These are phyloP conservation scores for Scleromitrula shiraiana DNA, from an alignment of 2,329 filamentous ascomycete species.

Conservation along the genomic window DNA sequence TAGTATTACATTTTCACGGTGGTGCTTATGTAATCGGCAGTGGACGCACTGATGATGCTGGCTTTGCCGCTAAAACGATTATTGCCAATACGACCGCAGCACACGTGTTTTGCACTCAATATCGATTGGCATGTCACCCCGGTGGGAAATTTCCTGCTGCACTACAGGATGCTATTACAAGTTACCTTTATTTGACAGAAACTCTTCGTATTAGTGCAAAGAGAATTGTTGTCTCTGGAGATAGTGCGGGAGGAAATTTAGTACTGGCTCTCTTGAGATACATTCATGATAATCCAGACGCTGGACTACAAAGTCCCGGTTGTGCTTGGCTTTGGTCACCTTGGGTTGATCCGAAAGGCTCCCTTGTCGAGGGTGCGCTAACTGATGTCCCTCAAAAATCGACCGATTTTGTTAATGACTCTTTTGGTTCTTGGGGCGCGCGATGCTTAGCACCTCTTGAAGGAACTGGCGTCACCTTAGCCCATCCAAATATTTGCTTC, in stretches of 20 bases:
- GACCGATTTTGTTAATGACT: conserved; percentile 35
- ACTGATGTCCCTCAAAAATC: conserved; percentile 12
- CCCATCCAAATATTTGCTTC: conserved; percentile 34
- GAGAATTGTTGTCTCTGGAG: conserved; percentile 39
- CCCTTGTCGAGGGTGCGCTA: conserved; percentile 21
- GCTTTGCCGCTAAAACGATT: conserved; percentile 30
- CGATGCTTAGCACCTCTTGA: conserved; percentile 26
- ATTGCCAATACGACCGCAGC: conserved; percentile 32
- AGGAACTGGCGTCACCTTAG: conserved; percentile 18
- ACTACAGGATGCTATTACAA: conserved; percentile 40
- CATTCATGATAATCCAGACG: conserved; percentile 31
- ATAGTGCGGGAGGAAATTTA: conserved; percentile 43
- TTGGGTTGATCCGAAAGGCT: conserved; percentile 32
- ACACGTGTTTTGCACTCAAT: conserved; percentile 38
- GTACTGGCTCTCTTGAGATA: conserved; percentile 39
- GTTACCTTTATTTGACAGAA: conserved; percentile 37
- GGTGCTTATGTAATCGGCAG: conserved; percentile 40
- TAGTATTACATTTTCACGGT: conserved; percentile 42
- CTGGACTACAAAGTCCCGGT: conserved; percentile 30
- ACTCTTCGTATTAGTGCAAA: conserved; percentile 31
- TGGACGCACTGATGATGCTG: conserved; percentile 31
- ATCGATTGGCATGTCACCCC: conserved; percentile 38
- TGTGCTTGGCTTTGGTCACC: conserved; percentile 37
- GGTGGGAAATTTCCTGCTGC: conserved; percentile 42
- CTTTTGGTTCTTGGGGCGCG: conserved; percentile 37